phyloP scores from a whole-genome alignment of 192 early-diverging fungal genomes.

The Entomortierella beljakovae region DNA sequence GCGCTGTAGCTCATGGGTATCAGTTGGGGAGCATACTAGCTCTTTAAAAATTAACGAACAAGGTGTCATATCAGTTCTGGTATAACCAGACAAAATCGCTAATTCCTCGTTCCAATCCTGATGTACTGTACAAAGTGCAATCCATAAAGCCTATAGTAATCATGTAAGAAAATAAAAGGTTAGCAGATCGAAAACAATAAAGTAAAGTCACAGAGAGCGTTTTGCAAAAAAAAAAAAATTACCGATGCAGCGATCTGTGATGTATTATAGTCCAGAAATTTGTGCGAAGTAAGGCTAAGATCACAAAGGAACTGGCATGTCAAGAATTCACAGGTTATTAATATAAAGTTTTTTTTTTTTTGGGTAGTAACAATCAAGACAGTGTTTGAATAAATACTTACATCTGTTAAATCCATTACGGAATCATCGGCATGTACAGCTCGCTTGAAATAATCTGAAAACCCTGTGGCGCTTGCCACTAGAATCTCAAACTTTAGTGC shows the following conservation, averaged over 20 bases:
- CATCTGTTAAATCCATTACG: conserved; percentile 20
- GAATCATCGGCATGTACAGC: conserved; percentile 9
- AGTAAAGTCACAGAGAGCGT: background rate
- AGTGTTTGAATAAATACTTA: conserved; percentile 9
- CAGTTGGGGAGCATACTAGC: background rate
- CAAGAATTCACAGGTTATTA: background rate
- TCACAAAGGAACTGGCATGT: conserved; percentile 37
- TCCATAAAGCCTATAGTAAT: conserved; percentile 21
- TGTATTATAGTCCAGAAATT: conserved; percentile 27
- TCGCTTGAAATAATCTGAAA: conserved; percentile 39
- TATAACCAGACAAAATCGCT: conserved; percentile 40
- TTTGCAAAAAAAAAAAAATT: background rate
- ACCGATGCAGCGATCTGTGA: conserved; percentile 42
- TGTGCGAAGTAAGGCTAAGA: conserved; percentile 26
- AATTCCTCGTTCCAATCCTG: conserved; percentile 37
- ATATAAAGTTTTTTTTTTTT: background rate
- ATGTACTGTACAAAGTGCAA: conserved; percentile 21
- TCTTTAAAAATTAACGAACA: conserved; percentile 25
- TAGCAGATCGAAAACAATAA: background rate
- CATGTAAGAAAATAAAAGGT: background rate
- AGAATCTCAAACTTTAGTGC: conserved; percentile 44
- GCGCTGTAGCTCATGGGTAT: conserved; percentile 2
- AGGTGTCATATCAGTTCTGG: conserved; percentile 13
- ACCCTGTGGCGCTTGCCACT: conserved; percentile 34
- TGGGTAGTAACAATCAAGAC: background rate